Conservation (phyloP, 2,329 filamentous ascomycete species). For the Epichloe hybrida region DNA sequence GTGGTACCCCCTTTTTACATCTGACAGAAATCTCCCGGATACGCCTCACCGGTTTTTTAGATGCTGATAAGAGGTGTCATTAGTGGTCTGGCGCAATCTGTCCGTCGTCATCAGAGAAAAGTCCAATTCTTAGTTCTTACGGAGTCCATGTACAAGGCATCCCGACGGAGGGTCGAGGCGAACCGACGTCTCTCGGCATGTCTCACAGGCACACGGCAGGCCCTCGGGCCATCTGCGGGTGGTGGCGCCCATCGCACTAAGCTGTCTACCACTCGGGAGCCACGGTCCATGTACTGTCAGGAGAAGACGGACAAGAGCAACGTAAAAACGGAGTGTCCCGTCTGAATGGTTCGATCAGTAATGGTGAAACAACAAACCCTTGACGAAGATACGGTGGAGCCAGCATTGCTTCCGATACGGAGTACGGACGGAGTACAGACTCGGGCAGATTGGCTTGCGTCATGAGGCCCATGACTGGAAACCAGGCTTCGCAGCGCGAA, state of each 20-base stretch:
- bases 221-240: no score
- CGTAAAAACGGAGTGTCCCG: conserved; percentile 1
- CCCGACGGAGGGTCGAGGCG: not conserved
- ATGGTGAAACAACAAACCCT: conserved; percentile 4
- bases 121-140: not conserved
- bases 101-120: not conserved
- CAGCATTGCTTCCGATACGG: not conserved
- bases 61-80: no score
- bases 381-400: not conserved
- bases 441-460: not conserved
- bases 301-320: not conserved
- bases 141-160: not conserved
- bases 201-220: not conserved
- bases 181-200: not conserved
- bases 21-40: no score
- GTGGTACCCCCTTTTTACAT: no score
- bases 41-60: not conserved
- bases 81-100: not conserved
- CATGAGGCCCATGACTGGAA: not conserved
- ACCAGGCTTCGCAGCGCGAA: not conserved
- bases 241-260: not conserved
- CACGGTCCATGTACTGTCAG: no score
- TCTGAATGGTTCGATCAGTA: conserved; percentile 2
- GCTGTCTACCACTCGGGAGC: not conserved
- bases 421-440: not conserved